Conservation (phyloP, 176 grass and related monocot species). For the Bromus sterilis region DNA sequence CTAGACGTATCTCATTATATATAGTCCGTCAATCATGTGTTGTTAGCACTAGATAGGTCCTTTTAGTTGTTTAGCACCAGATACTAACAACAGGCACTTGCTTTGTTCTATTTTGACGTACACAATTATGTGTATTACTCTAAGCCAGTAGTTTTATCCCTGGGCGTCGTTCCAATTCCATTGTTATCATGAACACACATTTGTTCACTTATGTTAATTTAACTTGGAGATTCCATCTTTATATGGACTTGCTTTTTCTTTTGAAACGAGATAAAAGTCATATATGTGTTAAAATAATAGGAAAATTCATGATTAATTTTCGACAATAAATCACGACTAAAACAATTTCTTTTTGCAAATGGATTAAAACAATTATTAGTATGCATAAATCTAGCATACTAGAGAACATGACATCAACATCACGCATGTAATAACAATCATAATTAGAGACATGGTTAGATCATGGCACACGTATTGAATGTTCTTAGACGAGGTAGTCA, state of each 20-base stretch:
- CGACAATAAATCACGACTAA: too few relatives aligned
- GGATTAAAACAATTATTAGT: too few relatives aligned
- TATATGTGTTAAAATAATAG: too few relatives aligned
- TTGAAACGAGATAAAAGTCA: neutral
- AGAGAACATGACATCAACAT: too few relatives aligned
- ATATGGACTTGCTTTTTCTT: neutral
- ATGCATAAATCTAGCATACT: too few relatives aligned
- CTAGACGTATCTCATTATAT: slow-evolving; percentile 3
- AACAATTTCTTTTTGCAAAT: too few relatives aligned
- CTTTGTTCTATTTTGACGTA: slow-evolving; percentile 1
- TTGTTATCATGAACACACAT: slow-evolving; percentile 19
- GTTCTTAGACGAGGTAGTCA: too few relatives aligned
- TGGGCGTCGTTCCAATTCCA: slow-evolving; percentile 8
- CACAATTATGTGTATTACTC: slow-evolving; percentile 6
- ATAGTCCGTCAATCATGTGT: neutral
- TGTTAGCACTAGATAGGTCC: neutral
- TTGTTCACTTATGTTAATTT: neutral
- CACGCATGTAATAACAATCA: too few relatives aligned
- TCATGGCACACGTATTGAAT: too few relatives aligned
- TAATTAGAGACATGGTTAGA: too few relatives aligned
- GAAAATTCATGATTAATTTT: too few relatives aligned
- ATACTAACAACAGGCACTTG: neutral
- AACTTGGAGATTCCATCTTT: neutral
- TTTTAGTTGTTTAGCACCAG: neutral
- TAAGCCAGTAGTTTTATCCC: slow-evolving; percentile 16